Base-by-base conservation (phyloP, 306 rosid genomes). In the Aeschynomene evenia region DNA sequence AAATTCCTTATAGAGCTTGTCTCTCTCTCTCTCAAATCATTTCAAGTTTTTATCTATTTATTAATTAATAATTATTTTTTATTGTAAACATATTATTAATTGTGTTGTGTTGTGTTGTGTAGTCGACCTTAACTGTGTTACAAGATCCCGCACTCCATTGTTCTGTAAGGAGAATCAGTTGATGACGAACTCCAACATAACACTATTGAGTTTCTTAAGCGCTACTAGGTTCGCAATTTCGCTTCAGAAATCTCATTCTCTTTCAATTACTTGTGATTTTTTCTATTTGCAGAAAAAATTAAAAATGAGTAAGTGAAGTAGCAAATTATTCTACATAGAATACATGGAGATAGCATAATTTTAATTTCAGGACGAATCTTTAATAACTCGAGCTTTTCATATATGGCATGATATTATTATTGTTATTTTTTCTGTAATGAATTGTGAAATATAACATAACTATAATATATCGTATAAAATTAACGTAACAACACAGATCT, bases 121-220 rank as follows among this genome's bases (percentile, higher is more conserved):
- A 93, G 98, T 85, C 98, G 98, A 48, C 96, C 98, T 11, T 93
- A 97, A 97, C 74, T 93, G 15, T 90, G 97, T 78, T 93, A 93
- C 64, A 90, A 94, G 97, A 93, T 88, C 64, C 69, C 86, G 42
- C 98, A 93, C 72, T 82, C 98, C 7, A 77, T 93, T 73, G 91
- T 96, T 56, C 59, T 93, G 53, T 79, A 90, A 29, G 97, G 89
- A 46, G 91, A 86, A 72, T 74, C 78, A 37, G 48, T 93, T 39
- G 92, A 90, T 22, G 80, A 74, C 7, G 90, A 86, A 22, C 54
- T 90, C 61, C 82, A 88, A 69, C 48, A 68, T 24, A 72, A 77
- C 58, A 50, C 83, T 29, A n/a, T 93, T 13, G 88, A 85, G 58
- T 93, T 93, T 82, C 94, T 93, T 28, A 76, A 83, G 60, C 97